Evolutionary conservation across 2,329 filamentous ascomycete species (phyloP).

Genomic region (Hirsutella minnesotensis): DNA sequence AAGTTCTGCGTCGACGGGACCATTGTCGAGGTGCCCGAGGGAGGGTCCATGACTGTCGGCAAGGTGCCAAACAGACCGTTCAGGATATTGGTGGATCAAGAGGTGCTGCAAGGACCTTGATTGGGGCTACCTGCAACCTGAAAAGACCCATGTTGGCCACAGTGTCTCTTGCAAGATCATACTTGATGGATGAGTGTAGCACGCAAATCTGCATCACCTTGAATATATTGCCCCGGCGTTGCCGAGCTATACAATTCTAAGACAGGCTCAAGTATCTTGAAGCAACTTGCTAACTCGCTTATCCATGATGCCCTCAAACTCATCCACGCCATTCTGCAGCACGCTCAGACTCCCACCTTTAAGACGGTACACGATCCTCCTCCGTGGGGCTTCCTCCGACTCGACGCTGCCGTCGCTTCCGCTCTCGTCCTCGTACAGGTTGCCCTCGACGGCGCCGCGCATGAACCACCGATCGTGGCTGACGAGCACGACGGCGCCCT

Average conservation of each 20-base stretch:
- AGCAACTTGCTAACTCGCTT: conserved; percentile 40
- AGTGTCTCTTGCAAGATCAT: no score
- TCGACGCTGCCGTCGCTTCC: conserved; percentile 23
- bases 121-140: no score
- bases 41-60: conserved; percentile 58
- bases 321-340: conserved; percentile 47
- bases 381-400: conserved; percentile 30
- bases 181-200: no score
- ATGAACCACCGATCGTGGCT: conserved; percentile 79
- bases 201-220: no score
- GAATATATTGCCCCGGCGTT: no score
- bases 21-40: conserved; percentile 61
- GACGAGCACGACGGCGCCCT: conserved; percentile 64
- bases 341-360: conserved; percentile 42
- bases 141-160: no score
- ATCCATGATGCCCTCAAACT: conserved; percentile 53
- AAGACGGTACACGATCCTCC: conserved; percentile 48
- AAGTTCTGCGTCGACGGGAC: conserved; percentile 87
- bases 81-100: conserved; percentile 29
- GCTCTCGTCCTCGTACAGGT: conserved; percentile 24
- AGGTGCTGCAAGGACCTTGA: no score
- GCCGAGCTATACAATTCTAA: no score
- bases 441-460: conserved; percentile 47
- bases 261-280: neutral
- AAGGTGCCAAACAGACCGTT: conserved; percentile 31